These are phyloP conservation scores for Acanthamoeba lenticulata DNA, from an alignment of 208 protist genomes.

Conservation along the genomic window DNA sequence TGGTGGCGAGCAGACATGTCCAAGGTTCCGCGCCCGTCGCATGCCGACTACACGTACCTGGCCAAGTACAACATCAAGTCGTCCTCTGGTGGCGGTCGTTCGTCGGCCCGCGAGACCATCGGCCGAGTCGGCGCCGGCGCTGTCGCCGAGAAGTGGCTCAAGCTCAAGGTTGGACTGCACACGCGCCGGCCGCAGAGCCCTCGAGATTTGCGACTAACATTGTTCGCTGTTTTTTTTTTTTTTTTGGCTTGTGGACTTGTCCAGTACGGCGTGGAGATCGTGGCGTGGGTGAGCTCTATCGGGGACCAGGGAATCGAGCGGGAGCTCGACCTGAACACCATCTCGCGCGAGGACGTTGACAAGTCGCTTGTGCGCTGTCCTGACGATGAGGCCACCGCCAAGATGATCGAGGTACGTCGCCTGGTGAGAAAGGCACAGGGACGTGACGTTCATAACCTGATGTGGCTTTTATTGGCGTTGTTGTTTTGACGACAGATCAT, in stretches of 20 bases:
- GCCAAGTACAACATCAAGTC: slow-evolving; percentile 83
- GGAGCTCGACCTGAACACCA: slow-evolving; percentile 69
- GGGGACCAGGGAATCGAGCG: slow-evolving; percentile 34
- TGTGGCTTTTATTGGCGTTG: neutral
- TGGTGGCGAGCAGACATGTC: slow-evolving; percentile 68
- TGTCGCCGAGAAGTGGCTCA: slow-evolving; percentile 87
- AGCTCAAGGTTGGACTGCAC: neutral
- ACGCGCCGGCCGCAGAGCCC: neutral
- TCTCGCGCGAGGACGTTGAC: slow-evolving; percentile 84
- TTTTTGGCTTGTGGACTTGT: neutral
- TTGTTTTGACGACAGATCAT: slow-evolving; percentile 61
- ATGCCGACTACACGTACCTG: slow-evolving; percentile 92
- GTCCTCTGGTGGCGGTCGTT: slow-evolving; percentile 86
- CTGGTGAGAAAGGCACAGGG: neutral
- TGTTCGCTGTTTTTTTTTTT: neutral
- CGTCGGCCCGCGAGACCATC: slow-evolving; percentile 90
- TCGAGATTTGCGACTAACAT: too few species aligned
- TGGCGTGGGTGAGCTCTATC: slow-evolving; percentile 82
- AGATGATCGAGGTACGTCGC: slow-evolving; percentile 72
- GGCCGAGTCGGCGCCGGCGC: slow-evolving; percentile 87
- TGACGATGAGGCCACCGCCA: slow-evolving; percentile 68
- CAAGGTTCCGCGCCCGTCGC: slow-evolving; percentile 88
- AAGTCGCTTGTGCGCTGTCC: slow-evolving; percentile 79
- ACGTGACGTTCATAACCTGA: neutral
- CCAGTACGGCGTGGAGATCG: slow-evolving; percentile 82